Evolutionary conservation across 164 flowering plant species (phyloP), one percentile per base, ranked within the genome.

Genomic region (Cinnamomum chago): DNA sequence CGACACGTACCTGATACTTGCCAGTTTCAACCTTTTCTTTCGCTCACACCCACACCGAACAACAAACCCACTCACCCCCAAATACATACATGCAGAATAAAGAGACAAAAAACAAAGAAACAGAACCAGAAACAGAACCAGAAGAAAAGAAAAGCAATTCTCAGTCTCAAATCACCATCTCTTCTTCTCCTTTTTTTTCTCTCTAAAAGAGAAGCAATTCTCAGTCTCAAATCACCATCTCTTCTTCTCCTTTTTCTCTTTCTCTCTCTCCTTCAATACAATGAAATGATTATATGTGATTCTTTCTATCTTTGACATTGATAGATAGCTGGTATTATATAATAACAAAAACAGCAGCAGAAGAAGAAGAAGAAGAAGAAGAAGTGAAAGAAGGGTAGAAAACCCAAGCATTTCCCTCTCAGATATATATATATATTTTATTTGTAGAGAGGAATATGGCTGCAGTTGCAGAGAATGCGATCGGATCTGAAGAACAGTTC

Each of bases 391-490:
- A 66, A 28, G 27, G 2, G 58, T 52, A 52, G 17, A 52, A 17
- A 27, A 17, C 25, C 28, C 18, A 0, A 67, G 13, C 33, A 11
- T 73, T 50, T 66, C 10, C 50, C 51, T 65, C 17, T 13, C 28
- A 65, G 2, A 14, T 67, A n/a, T n/a, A n/a, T n/a, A n/a, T n/a
- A n/a, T n/a, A n/a, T n/a, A n/a, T 40, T 67, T 28, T 25, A 1
- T 67, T 30, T 33, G 7, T 15, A 17, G 47, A 40, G 11, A 40
- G 47, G 10, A 40, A 40, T 22, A 81, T 81, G 83, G 83, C 83
- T 70, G 81, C 82, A 11, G 82, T 82, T 71, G 82, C 79, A 47
- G 82, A 77, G 70, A 82, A 72, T 60, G 78, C 70, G 69, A 40
- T 71, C 28, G 66, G 64, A 30, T 73, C 80, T 24, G 80, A 72